Base-by-base conservation (phyloP, 768 basidiomycete genomes). In the Boletellus ananas region DNA sequence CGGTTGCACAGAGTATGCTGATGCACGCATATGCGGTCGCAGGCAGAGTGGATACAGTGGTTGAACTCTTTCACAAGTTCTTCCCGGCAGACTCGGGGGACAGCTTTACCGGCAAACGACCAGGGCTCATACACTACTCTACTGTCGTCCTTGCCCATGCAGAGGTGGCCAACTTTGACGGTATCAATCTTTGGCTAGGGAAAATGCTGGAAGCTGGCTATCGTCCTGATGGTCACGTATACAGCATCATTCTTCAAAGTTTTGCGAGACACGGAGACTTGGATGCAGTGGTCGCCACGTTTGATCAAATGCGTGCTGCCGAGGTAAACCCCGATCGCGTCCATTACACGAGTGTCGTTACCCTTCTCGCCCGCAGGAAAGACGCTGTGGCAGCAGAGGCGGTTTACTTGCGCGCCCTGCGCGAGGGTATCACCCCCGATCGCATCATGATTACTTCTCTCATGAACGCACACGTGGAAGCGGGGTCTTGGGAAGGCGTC, bases 401-500 rank as follows among this genome's bases (percentile, higher is more conserved):
- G 11, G 66, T 89, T 43, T 90, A 82, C 70, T 72, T 78, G 66
- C 78, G 75, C 37, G 87, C 87, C 1, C 42, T 90, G 39, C 60
- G 66, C 14, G 81, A 85, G 34, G 83, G 83, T 14, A 60, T 91
- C 47, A 64, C 68, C 14, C 87, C 86, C 3, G 84, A 89, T 63
- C 72, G 74, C 33, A 70, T 64, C 34, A 84, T 91, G 84, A 72
- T 84, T 55, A 77, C 80, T 13, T 70, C 85, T 6, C 65, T 95
- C 43, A 83, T 97, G 83, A 81, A 89, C 58, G 91, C 87, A 0
- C 81, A 94, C 60, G 85, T 90, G 43, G 83, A 89, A 60, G 77
- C 83, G 2, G 89, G 87, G 2, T 82, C 84, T 11, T 96, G 91
- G 90, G 66, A 71, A 39, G 83, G 83, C 21, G 90, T 85, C 17